Base-by-base conservation (phyloP, 768 basidiomycete species). In the Agrocybe praecox region DNA sequence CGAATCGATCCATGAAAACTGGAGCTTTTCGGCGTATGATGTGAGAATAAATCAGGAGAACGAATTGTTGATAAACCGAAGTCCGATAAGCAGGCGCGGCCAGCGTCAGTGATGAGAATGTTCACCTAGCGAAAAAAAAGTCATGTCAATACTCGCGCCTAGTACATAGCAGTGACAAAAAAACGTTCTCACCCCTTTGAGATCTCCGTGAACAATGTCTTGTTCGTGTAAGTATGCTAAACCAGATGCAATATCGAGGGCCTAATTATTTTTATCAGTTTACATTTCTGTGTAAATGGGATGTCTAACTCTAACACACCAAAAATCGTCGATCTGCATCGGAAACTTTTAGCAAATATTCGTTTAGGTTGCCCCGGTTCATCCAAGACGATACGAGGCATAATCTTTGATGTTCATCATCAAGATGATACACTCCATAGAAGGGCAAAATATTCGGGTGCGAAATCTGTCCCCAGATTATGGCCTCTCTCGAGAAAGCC, bases 81-180 rank as follows among this genome's bases (percentile, higher is more conserved):
- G 61, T 83, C 81, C 23, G 81, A 76, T 4, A 83, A 68, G 52
- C 79, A 80, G 11, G 81, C 82, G 22, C 69, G 67, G 14, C 72
- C 72, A 12, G 68, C 58, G 5, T 61, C 67, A 6, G 76, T 76
- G 17, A 83, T 71, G 19, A 83, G 72, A 46, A 84, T 77, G 54
- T 83, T 83, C 14, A 67, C 67, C 80, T 82, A 54, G 0, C 26
- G 9, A n/a, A 34, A 14, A 19, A 33, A 43, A 48, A 18, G 26
- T 44, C 18, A 51, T 4, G 14, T n/a, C n/a, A n/a, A n/a, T n/a
- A n/a, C n/a, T n/a, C n/a, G n/a, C n/a, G n/a, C n/a, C 15, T 53
- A 10, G 32, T 15, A n/a, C 46, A 18, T 34, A 9, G 9, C 19
- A 2, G 4, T 2, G 22, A 45, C 14, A 7, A 15, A 2, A 15